Percentiles rank a stretch among this genome's conserved stretches.
phyloP scores from a whole-genome alignment of 148 eudicot species.

The Diospyros kaki region DNA sequence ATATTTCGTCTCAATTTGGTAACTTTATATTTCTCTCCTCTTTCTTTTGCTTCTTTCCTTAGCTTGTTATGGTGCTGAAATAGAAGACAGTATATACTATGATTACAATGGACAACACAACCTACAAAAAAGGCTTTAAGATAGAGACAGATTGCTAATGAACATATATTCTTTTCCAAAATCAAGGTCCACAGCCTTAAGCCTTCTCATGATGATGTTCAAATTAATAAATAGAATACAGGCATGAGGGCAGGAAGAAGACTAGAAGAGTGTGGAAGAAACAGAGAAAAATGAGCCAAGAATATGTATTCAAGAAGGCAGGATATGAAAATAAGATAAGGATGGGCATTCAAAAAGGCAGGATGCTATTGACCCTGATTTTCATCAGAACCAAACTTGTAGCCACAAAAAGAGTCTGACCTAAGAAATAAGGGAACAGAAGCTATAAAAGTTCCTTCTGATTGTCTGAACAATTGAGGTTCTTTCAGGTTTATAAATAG shows the following conservation, averaged over 20 bases:
- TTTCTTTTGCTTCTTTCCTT: constrained; percentile 65
- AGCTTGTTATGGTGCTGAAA: constrained; percentile 60
- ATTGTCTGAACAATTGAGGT: background rate
- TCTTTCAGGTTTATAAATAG: constrained; percentile 3
- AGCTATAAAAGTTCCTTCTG: background rate
- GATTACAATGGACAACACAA: background rate
- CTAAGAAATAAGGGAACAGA: background rate
- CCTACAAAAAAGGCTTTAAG: background rate
- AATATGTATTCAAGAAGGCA: background rate
- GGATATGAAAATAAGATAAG: background rate
- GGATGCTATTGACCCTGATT: background rate
- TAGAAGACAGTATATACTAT: constrained; percentile 19
- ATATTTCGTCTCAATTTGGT: constrained; percentile 59
- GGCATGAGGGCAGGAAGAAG: background rate
- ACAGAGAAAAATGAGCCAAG: background rate
- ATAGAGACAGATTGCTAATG: background rate
- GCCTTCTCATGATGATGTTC: background rate
- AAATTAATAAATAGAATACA: background rate
- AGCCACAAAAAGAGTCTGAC: background rate
- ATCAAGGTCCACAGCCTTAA: background rate
- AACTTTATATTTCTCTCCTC: constrained; percentile 68
- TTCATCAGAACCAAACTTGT: background rate
- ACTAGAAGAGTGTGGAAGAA: constrained; percentile 5
- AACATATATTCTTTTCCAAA: background rate
- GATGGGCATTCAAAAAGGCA: background rate